Evolutionary conservation across 805 yeast species (phyloP).

Genomic region (Candida pseudoglaebosa): DNA sequence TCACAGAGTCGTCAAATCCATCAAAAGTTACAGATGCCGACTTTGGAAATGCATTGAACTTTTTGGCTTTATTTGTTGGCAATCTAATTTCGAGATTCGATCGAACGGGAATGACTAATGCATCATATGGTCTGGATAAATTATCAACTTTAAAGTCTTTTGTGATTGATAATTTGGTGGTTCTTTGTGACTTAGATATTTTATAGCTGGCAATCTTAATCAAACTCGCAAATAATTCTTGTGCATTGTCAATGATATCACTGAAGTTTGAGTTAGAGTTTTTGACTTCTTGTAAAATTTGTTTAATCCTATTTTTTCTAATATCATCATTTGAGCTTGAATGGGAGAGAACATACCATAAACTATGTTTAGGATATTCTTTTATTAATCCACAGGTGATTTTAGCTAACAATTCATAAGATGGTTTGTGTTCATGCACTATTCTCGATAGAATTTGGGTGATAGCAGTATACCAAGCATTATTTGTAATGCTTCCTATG

Average conservation of each 20-base stretch:
- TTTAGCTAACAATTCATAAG: conserved; percentile 52
- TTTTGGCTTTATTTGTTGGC: conserved; percentile 46
- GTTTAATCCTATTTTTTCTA: conserved; percentile 25
- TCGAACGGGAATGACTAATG: conserved; percentile 71
- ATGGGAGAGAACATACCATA: conserved; percentile 82
- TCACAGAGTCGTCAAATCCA: conserved; percentile 63
- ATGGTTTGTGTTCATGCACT: conserved; percentile 53
- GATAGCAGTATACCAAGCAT: conserved; percentile 75
- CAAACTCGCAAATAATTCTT: conserved; percentile 38
- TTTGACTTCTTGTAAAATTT: conserved; percentile 15
- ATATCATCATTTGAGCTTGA: conserved; percentile 48
- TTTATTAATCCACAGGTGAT: conserved; percentile 55
- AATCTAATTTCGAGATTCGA: conserved; percentile 64
- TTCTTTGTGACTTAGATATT: conserved; percentile 29
- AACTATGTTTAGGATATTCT: conserved; percentile 73
- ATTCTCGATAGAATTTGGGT: conserved; percentile 84
- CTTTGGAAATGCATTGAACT: conserved; percentile 43
- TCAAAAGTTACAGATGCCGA: conserved; percentile 47
- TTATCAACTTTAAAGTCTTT: conserved; percentile 38
- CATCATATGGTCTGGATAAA: conserved; percentile 25
- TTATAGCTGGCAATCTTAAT: conserved; percentile 40
- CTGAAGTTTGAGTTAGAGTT: conserved; percentile 8
- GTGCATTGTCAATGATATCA: conserved; percentile 20
- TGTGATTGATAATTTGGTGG: conserved; percentile 33
- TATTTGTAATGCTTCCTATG: conserved; percentile 42